These are phyloP conservation scores for Gossypioides kirkii DNA, from an alignment of 345 rosid genomes.

Conservation along the genomic window DNA sequence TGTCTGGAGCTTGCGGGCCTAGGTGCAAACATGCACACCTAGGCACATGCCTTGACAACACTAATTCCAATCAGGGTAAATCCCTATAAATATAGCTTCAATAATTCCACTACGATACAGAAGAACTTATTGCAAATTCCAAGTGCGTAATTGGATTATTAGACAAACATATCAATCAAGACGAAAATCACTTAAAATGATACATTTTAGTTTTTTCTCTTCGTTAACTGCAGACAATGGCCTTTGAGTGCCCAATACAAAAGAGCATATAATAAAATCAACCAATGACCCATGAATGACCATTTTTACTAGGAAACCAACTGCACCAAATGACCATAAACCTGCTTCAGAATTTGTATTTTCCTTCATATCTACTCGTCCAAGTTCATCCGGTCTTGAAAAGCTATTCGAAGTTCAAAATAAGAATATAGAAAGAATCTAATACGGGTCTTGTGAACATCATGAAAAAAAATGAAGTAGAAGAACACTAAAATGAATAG, in stretches of 20 bases:
- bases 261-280: neutral
- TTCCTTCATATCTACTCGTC: neutral
- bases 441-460: neutral
- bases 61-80: neutral
- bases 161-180: neutral
- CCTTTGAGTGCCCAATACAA: neutral
- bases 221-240: neutral
- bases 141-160: neutral
- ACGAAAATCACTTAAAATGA: neutral
- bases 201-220: neutral
- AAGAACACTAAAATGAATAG: neutral
- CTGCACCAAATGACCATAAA: neutral
- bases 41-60: too few relatives aligned
- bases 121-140: neutral
- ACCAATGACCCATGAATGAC: neutral
- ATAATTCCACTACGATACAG: neutral
- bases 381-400: neutral
- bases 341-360: neutral
- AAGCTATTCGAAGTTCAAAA: neutral
- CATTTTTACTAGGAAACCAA: neutral
- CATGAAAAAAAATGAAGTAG: neutral
- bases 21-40: too few relatives aligned
- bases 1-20: too few relatives aligned
- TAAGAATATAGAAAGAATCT: neutral
- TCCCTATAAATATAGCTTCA: neutral